Conservation (phyloP, 129 eudicot genomes). For the Chrysanthemum makinoi region DNA sequence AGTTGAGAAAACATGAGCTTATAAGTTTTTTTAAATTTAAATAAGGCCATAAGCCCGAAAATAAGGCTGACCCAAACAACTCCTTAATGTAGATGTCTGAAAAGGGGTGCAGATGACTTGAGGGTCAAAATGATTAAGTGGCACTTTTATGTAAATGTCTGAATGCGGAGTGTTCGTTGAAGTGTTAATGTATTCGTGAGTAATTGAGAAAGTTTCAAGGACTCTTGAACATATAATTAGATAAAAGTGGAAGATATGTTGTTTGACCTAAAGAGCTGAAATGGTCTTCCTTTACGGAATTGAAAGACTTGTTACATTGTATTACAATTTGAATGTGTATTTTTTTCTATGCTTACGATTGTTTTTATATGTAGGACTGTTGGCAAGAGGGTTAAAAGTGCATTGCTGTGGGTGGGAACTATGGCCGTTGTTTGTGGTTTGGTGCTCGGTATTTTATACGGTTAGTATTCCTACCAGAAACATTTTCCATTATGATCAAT, state of each 20-base stretch:
- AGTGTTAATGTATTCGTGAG: not conserved
- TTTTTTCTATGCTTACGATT: not conserved
- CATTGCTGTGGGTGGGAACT: slow-evolving; percentile 50
- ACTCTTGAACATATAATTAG: not conserved
- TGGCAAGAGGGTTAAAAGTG: slow-evolving; percentile 76
- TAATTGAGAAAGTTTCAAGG: not conserved
- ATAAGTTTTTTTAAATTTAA: no score
- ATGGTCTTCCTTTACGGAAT: not conserved
- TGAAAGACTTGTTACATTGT: not conserved
- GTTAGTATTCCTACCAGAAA: slow-evolving; percentile 34
- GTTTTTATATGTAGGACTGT: slow-evolving; percentile 47
- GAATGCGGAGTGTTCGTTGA: no score
- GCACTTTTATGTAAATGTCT: no score
- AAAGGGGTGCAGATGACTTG: no score
- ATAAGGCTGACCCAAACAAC: no score
- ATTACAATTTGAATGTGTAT: not conserved
- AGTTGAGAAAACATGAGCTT: no score
- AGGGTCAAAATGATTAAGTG: no score
- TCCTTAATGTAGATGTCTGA: no score
- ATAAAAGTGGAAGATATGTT: not conserved
- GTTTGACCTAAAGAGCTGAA: not conserved
- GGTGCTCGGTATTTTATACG: slow-evolving; percentile 90
- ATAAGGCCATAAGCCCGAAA: no score
- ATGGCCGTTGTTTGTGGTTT: slow-evolving; percentile 81
- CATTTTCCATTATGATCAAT: not conserved